phyloP scores from a whole-genome alignment of 1,284 basidiomycete species.

The Ganoderma boninense region DNA sequence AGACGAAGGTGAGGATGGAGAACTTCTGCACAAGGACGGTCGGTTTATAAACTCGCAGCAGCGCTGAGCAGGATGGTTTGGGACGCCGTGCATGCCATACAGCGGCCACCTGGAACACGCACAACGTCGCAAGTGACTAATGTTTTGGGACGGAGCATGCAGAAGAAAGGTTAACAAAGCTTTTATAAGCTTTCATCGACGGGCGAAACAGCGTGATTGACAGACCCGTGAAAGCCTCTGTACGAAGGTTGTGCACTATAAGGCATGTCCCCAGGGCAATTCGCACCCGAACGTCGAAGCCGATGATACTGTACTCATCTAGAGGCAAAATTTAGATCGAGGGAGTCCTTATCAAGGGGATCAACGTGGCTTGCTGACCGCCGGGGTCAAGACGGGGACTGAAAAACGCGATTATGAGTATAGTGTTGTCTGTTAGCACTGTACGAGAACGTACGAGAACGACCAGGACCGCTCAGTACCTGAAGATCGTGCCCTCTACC shows the following conservation, averaged over 20 bases:
- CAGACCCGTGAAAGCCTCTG: not conserved
- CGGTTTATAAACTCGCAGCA: not conserved
- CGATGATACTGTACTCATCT: not conserved
- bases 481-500: not conserved
- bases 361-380: not conserved
- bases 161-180: not conserved
- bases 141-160: not conserved
- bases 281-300: not conserved
- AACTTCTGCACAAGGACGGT: not conserved
- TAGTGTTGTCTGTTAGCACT: not conserved
- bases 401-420: not conserved
- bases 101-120: conserved; percentile 25
- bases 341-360: not conserved
- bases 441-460: not conserved
- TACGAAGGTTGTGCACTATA: not conserved
- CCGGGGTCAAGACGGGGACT: not conserved
- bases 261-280: too few species aligned
- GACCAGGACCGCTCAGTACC: not conserved
- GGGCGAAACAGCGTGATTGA: not conserved
- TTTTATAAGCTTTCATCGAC: not conserved
- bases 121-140: not conserved
- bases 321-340: not conserved
- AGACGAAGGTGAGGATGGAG: conserved; percentile 1
- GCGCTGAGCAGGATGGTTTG: not conserved
- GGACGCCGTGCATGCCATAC: conserved; percentile 16